Evolutionary conservation across 345 rosid species (phyloP).

Genomic region (Sonneratia caseolaris): DNA sequence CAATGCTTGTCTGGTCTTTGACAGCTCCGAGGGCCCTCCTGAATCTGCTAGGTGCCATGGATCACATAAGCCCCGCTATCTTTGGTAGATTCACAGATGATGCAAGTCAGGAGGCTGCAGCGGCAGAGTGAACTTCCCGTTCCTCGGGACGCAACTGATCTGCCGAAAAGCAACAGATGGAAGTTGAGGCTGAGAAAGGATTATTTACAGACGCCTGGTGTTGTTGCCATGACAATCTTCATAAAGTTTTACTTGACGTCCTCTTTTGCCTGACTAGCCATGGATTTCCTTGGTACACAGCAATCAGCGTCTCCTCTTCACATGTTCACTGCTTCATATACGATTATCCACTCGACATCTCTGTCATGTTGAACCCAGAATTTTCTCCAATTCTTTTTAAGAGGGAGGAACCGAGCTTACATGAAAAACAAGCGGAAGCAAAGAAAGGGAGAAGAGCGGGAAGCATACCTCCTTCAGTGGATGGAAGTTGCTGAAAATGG

Average conservation of each 20-base stretch:
- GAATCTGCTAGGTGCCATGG: slow-evolving; percentile 67
- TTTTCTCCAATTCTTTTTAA: no score
- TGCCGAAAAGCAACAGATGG: background rate
- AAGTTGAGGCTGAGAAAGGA: background rate
- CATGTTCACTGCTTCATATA: no score
- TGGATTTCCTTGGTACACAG: no score
- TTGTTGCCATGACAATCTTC: no score
- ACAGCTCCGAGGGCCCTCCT: slow-evolving; percentile 71
- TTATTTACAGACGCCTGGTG: no score
- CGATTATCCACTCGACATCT: no score
- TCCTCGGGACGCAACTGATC: background rate
- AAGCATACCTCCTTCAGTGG: background rate
- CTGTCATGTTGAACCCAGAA: no score
- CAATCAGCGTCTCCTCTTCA: no score
- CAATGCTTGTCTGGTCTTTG: slow-evolving; percentile 82
- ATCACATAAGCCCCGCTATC: background rate
- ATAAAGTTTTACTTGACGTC: no score
- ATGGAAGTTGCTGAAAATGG: no score
- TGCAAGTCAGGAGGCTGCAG: background rate
- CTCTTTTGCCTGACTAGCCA: no score
- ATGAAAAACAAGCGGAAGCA: background rate
- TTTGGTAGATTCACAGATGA: background rate
- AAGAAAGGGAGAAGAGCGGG: background rate
- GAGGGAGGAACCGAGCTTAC: no score
- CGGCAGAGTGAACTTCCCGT: background rate